phyloP scores from a whole-genome alignment of 2,329 filamentous ascomycete species.

The Scleromitrula shiraiana region DNA sequence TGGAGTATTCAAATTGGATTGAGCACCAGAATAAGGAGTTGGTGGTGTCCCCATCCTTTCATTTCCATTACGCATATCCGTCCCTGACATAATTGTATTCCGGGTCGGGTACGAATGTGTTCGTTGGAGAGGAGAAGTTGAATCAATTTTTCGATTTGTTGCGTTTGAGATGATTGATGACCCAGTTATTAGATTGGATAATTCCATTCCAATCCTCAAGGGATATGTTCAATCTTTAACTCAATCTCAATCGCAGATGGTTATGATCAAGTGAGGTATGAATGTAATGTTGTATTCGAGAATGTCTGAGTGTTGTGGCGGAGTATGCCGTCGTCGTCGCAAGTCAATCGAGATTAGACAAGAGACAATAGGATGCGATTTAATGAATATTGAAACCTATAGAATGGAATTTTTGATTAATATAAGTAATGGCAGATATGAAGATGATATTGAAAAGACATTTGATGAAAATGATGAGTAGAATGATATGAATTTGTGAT shows the following conservation, averaged over 20 bases:
- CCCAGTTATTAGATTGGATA: slow-evolving; percentile 20
- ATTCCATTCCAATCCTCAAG: slow-evolving; percentile 17
- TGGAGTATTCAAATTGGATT: slow-evolving; percentile 21
- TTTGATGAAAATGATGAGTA: slow-evolving; percentile 21
- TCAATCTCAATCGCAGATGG: slow-evolving; percentile 13
- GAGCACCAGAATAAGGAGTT: slow-evolving; percentile 17
- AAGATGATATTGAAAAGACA: slow-evolving; percentile 15
- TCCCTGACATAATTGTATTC: slow-evolving; percentile 22
- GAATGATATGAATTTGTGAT: slow-evolving; percentile 26
- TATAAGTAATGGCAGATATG: slow-evolving; percentile 14
- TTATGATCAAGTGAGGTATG: slow-evolving; percentile 3
- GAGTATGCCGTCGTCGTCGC: slow-evolving; percentile 20
- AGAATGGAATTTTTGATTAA: slow-evolving; percentile 16
- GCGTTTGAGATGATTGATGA: slow-evolving; percentile 18
- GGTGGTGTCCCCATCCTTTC: slow-evolving; percentile 27
- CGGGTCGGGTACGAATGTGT: slow-evolving; percentile 24
- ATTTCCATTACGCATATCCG: slow-evolving; percentile 19
- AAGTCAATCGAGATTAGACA: slow-evolving; percentile 19
- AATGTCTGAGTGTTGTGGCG: slow-evolving; percentile 13
- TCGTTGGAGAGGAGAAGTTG: slow-evolving; percentile 16
- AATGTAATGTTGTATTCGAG: background rate
- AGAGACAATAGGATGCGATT: slow-evolving; percentile 20
- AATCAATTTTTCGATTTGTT: slow-evolving; percentile 21
- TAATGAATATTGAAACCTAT: slow-evolving; percentile 16
- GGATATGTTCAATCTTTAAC: slow-evolving; percentile 5